Evolutionary conservation across 176 grass and related monocot species (phyloP).

Genomic region (Coix lacrymajobi): DNA sequence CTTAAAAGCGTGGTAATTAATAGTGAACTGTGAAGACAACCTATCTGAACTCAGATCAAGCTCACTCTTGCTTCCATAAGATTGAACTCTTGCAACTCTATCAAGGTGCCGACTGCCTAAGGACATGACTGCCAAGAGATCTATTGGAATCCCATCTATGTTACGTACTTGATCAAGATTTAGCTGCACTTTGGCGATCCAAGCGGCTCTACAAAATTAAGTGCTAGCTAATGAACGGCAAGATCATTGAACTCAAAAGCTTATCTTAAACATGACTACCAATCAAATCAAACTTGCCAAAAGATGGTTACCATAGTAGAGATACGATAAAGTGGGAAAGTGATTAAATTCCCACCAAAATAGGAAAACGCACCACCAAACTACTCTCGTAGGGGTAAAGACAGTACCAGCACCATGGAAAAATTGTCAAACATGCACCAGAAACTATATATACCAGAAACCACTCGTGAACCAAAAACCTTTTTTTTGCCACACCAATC

Average conservation of each 20-base stretch:
- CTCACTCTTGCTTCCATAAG: background rate
- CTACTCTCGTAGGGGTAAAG: background rate
- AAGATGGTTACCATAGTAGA: background rate
- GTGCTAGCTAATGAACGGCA: background rate
- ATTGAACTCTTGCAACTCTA: background rate
- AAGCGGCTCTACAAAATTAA: background rate
- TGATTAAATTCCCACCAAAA: background rate
- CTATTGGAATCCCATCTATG: background rate
- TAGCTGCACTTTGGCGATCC: background rate
- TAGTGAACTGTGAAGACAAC: background rate
- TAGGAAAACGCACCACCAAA: background rate
- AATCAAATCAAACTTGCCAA: conserved; percentile 5
- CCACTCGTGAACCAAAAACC: background rate
- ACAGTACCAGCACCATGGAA: background rate
- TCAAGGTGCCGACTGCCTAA: background rate
- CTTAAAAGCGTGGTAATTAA: background rate
- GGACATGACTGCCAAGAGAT: background rate
- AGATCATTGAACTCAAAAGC: background rate
- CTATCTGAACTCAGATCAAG: conserved; percentile 13
- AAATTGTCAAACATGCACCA: conserved; percentile 1
- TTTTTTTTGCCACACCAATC: background rate
- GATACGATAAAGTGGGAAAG: background rate
- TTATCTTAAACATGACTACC: background rate
- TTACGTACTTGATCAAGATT: background rate
- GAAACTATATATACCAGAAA: background rate